A percentile compares a stretch with the other conserved stretches of the same genome.
Conservation (phyloP, 1,139 yeast genomes). For the Groenewaldozyma auringiensis region DNA sequence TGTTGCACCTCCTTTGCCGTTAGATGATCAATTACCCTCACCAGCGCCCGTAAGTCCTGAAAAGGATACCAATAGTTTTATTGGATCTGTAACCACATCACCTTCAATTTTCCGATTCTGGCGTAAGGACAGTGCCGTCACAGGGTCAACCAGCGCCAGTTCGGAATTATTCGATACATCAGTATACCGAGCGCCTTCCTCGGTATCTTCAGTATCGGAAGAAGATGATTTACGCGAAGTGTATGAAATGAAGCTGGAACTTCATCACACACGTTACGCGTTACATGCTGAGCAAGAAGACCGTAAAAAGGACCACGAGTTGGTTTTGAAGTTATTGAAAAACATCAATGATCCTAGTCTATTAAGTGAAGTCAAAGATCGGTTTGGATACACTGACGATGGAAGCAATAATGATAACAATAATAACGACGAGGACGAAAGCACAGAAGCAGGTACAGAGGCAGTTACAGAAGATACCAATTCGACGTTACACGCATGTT, state of each 20-base stretch:
- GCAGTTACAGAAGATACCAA: not conserved
- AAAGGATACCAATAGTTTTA: not conserved
- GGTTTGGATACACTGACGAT: not conserved
- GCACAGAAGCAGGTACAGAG: not conserved
- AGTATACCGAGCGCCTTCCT: not conserved
- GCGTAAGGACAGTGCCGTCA: not conserved
- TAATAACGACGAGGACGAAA: not conserved
- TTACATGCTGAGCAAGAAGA: slow-evolving; percentile 12
- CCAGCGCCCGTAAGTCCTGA: not conserved
- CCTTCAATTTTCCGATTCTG: slow-evolving; percentile 2
- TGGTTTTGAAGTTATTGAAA: slow-evolving; percentile 5
- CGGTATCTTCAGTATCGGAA: slow-evolving; percentile 1
- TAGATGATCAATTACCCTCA: not conserved
- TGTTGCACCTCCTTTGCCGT: not conserved
- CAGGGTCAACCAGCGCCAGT: slow-evolving; percentile 3
- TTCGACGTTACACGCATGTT: slow-evolving; percentile 12
- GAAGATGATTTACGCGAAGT: slow-evolving; percentile 7
- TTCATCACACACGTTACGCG: slow-evolving; percentile 13
- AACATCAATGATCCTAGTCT: not conserved
- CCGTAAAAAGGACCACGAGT: slow-evolving; percentile 13
- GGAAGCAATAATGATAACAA: not conserved
- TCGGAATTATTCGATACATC: slow-evolving; percentile 1
- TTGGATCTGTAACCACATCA: not conserved
- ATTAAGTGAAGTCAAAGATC: not conserved
- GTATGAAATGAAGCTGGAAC: slow-evolving; percentile 14